phyloP scores from a whole-genome alignment of 2,329 filamentous ascomycete species.

The Cercospora janseana region DNA sequence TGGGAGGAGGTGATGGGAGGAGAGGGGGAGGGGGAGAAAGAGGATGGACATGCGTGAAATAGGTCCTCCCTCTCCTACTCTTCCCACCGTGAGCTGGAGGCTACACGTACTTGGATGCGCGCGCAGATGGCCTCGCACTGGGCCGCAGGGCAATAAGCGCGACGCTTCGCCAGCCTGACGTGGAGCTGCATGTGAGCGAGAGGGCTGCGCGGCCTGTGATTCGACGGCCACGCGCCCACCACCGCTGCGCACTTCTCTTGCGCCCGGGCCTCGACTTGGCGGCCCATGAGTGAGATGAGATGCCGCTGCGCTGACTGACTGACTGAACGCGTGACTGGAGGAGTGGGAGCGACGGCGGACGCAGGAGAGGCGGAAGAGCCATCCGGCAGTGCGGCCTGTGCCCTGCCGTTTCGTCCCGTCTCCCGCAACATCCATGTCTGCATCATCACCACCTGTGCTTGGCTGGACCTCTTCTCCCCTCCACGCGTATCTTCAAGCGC shows the following conservation, averaged over 20 bases:
- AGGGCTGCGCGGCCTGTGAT: neutral
- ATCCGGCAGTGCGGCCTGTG: no score
- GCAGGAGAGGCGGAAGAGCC: no score
- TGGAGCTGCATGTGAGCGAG: slow-evolving; percentile 7
- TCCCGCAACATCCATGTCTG: no score
- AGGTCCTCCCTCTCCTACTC: neutral
- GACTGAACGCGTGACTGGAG: no score
- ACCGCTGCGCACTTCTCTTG: no score
- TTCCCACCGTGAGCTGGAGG: neutral
- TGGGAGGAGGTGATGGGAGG: neutral
- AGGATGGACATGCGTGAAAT: neutral
- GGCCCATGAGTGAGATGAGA: slow-evolving; percentile 6
- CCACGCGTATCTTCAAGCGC: no score
- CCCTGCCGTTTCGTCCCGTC: no score
- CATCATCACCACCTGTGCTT: no score
- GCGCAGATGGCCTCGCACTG: neutral
- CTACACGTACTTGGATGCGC: neutral
- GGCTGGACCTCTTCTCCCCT: no score
- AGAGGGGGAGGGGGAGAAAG: neutral
- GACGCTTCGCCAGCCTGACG: slow-evolving; percentile 9
- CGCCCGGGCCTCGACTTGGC: slow-evolving; percentile 1
- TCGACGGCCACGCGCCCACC: slow-evolving; percentile 12
- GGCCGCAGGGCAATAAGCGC: slow-evolving; percentile 13
- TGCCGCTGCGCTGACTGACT: no score
- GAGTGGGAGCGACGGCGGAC: no score